Evolutionary conservation across 495 filamentous ascomycete genomes (phyloP), one percentile per base, ranked within the genome.

Genomic region (Daldinia caldariorum): DNA sequence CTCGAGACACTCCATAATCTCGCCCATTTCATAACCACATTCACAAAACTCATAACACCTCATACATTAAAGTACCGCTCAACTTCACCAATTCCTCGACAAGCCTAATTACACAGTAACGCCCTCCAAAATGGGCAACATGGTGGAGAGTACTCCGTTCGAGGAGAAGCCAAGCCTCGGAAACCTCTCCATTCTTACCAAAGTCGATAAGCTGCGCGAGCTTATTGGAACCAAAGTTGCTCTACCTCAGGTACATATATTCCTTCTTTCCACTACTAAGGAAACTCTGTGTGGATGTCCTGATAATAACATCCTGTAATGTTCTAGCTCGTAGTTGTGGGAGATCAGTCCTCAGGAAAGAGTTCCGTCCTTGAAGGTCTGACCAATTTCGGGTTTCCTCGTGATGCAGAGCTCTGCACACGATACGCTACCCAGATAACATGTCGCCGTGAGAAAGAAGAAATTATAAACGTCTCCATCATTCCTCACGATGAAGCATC

Each of bases 371-470:
- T 87, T 1, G 83, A 87, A 77, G 80, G 81, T 39, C 53, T 88
- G 31, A 87, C 84, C 2, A 80, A 79, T 4, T 77, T 88, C 54
- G 78, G 82, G 1, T 85, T 88, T 57, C 85, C 86, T n/a, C 77
- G 80, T 34, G 80, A 76, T 31, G 77, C 77, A 10, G 81, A 81
- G n/a, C 80, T 88, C 14, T 88, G 85, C 70, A 90, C 88, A 0
- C 79, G 87, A 0, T 87, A 85, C 63, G 85, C 84, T 3, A 89
- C 87, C 0, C 83, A 89, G 70, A 89, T 89, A 59, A 83, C 81
- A 1, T 85, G 81, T 58, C 84, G 83, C 32, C 83, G 85, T 7
- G 76, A 79, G 41, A 26, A 35, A 0, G 66, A 74, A 9, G 62
- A 73, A 22, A 70, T 72, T 20, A 75, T 83, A 29, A 43, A 74